phyloP scores from a whole-genome alignment of 2,329 filamentous ascomycete genomes.

The Raffaelea ambrosiae region DNA sequence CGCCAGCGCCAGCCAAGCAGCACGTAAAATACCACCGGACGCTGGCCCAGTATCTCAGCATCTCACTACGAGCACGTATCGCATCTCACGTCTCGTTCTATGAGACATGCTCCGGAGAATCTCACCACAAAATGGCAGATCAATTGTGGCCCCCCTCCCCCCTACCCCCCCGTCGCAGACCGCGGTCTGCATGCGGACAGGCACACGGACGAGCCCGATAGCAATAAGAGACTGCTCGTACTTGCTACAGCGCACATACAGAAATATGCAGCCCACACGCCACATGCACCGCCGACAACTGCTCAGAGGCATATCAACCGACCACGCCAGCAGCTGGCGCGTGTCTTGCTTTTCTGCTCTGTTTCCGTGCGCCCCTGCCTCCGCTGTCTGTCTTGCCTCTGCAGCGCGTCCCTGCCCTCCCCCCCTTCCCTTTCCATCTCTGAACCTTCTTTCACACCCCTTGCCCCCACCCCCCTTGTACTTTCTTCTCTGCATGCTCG shows the following conservation, averaged over 20 bases:
- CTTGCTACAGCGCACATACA: too few species aligned
- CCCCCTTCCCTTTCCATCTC: not conserved
- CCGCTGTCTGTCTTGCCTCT: not conserved
- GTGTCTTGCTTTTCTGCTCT: not conserved
- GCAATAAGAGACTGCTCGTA: too few species aligned
- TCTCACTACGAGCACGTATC: too few species aligned
- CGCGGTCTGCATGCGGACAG: constrained; percentile 1
- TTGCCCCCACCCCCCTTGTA: too few species aligned
- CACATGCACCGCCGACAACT: not conserved
- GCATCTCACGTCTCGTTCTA: too few species aligned
- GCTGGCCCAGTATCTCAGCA: too few species aligned
- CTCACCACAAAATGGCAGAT: not conserved
- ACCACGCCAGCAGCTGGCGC: too few species aligned
- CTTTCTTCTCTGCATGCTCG: too few species aligned
- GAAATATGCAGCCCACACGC: not conserved
- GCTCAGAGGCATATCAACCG: not conserved
- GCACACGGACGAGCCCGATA: not conserved
- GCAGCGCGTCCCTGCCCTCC: too few species aligned
- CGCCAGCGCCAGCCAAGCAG: not conserved
- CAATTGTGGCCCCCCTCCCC: not conserved
- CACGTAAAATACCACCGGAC: too few species aligned
- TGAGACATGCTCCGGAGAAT: too few species aligned
- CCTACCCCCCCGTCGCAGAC: not conserved
- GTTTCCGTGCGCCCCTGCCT: not conserved
- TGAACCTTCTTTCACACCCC: too few species aligned